A percentile compares a stretch with the other conserved stretches of the same genome.
These are phyloP conservation scores for Talaromyces sp. DNA, from an alignment of 2,329 filamentous ascomycete genomes.

Conservation along the genomic window DNA sequence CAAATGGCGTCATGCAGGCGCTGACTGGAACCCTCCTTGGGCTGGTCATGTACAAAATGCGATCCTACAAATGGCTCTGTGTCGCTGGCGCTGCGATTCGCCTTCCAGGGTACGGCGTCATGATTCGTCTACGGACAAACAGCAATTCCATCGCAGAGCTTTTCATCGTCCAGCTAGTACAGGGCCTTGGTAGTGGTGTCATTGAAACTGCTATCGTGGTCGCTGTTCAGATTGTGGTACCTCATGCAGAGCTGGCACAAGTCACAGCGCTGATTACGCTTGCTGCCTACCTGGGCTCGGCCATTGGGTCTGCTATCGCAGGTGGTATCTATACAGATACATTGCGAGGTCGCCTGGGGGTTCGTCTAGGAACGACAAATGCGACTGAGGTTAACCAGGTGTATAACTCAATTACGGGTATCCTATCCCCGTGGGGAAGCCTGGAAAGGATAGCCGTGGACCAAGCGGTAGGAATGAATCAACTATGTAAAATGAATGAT, in stretches of 20 bases:
- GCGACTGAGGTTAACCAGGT: constrained; percentile 30
- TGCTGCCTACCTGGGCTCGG: constrained; percentile 34
- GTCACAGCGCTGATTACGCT: constrained; percentile 43
- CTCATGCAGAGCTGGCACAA: constrained; percentile 43
- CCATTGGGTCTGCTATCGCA: constrained; percentile 35
- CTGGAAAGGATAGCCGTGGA: constrained; percentile 38
- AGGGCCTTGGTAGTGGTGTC: constrained; percentile 44
- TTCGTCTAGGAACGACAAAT: constrained; percentile 30
- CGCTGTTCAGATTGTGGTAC: constrained; percentile 41
- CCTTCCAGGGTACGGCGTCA: constrained; percentile 45
- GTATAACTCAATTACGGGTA: constrained; percentile 42
- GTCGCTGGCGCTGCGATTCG: constrained; percentile 38
- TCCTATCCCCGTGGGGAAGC: constrained; percentile 37
- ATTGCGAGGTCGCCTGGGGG: constrained; percentile 32
- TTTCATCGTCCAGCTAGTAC: constrained; percentile 44
- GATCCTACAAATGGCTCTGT: constrained; percentile 44
- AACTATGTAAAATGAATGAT: neutral
- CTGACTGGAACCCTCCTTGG: constrained; percentile 37
- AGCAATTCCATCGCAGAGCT: constrained; percentile 41
- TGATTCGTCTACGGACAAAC: constrained; percentile 44
- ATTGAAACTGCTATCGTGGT: constrained; percentile 41
- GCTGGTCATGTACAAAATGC: constrained; percentile 36
- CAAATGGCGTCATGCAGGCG: constrained; percentile 38
- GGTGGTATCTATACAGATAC: constrained; percentile 48
- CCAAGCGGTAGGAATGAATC: constrained; percentile 22